Evolutionary conservation across 177 flowering plant species (phyloP).

Genomic region (Telopea speciosissima): DNA sequence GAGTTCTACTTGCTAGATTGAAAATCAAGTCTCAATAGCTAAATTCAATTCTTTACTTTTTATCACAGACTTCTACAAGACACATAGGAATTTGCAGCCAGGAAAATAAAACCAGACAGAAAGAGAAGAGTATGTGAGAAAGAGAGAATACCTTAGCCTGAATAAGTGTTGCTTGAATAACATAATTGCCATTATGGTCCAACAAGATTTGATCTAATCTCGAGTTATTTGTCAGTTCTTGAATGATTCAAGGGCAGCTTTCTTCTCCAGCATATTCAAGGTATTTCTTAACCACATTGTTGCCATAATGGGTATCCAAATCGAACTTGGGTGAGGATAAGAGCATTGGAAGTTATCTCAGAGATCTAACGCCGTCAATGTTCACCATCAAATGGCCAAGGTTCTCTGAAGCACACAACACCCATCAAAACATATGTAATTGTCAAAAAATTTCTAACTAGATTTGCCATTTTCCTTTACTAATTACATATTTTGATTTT

Average conservation of each 20-base stretch:
- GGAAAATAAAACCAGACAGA: neutral
- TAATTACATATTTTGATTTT: no score
- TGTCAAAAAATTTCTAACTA: no score
- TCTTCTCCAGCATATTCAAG: conserved; percentile 32
- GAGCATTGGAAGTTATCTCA: conserved; percentile 47
- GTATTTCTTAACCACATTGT: conserved; percentile 55
- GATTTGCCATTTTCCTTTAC: no score
- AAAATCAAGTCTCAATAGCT: conserved; percentile 7
- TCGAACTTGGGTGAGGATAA: conserved; percentile 59
- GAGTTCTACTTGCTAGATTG: neutral
- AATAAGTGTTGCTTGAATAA: conserved; percentile 33
- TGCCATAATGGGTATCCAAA: conserved; percentile 55
- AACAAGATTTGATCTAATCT: conserved; percentile 36
- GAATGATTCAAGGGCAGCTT: conserved; percentile 20
- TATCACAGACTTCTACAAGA: conserved; percentile 29
- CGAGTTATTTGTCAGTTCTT: conserved; percentile 29
- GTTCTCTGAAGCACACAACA: conserved; percentile 74
- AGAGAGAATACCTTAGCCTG: conserved; percentile 24
- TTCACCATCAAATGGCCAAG: conserved; percentile 40
- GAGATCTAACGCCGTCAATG: conserved; percentile 30
- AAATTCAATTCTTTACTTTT: conserved; percentile 10
- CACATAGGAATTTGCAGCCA: neutral
- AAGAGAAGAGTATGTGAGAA: neutral
- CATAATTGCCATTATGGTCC: conserved; percentile 45
- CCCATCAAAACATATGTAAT: no score